Percentiles rank a stretch among this genome's conserved stretches.
Conservation (phyloP, 208 protist species). For the Kentomonas sorsogonicus region DNA sequence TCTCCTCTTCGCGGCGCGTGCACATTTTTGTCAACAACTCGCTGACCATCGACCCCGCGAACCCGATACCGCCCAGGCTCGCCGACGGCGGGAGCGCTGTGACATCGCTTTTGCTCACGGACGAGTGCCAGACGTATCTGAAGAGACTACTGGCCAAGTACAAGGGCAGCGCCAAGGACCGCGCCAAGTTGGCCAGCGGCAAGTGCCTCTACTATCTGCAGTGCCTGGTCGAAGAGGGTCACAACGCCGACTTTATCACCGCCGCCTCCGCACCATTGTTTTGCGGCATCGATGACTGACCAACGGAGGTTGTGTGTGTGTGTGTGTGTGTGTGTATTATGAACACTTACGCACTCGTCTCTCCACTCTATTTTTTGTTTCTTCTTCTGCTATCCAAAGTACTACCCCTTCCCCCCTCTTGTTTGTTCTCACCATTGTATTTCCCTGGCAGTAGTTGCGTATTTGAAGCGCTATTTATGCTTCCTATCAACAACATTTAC, state of each 20-base stretch:
- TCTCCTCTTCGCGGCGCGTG: conserved; percentile 39
- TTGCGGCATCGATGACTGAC: not conserved
- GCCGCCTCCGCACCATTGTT: conserved; percentile 54
- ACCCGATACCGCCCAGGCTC: not conserved
- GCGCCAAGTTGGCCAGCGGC: conserved; percentile 29
- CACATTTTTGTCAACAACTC: conserved; percentile 58
- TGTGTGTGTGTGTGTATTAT: conserved; percentile 17
- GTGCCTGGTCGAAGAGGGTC: conserved; percentile 54
- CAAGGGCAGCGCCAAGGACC: conserved; percentile 27
- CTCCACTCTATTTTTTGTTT: conserved; percentile 1
- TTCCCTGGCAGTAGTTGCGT: too few species aligned
- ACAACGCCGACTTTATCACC: conserved; percentile 52
- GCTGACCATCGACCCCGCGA: conserved; percentile 13
- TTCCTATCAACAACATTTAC: too few species aligned
- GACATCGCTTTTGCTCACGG: conserved; percentile 24
- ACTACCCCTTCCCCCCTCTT: conserved; percentile 2
- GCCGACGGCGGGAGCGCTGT: not conserved
- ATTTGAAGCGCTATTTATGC: too few species aligned
- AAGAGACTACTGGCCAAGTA: conserved; percentile 38
- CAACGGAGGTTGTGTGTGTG: conserved; percentile 7
- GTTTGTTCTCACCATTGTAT: not conserved
- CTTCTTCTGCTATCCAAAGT: not conserved
- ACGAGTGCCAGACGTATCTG: conserved; percentile 57
- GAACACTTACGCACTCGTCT: not conserved
- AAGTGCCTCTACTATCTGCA: conserved; percentile 56